phyloP scores from a whole-genome alignment of 2,329 filamentous ascomycete genomes.

The Phaeoacremonium minimum region DNA sequence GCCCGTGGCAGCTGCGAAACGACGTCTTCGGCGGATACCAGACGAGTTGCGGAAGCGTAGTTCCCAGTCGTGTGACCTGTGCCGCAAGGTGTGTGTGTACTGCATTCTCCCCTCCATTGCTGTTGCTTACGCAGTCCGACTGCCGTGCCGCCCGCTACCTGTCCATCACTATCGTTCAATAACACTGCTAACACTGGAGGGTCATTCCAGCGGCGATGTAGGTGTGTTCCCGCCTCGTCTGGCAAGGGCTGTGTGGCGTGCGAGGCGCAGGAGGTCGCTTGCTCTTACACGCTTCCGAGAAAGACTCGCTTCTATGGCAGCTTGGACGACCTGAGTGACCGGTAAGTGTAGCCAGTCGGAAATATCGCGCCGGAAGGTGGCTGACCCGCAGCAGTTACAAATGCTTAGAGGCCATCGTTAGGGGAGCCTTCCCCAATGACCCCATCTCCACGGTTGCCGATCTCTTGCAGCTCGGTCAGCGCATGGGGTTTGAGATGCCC shows the following conservation, averaged over 20 bases:
- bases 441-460: slow-evolving; percentile 19
- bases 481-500: slow-evolving; percentile 27
- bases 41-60: slow-evolving; percentile 27
- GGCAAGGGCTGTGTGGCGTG: slow-evolving; percentile 26
- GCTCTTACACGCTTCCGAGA: slow-evolving; percentile 25
- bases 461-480: slow-evolving; percentile 21
- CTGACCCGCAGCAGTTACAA: slow-evolving; percentile 18
- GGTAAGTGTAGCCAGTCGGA: slow-evolving; percentile 15
- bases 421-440: slow-evolving; percentile 25
- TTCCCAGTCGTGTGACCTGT: slow-evolving; percentile 29
- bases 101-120: background rate
- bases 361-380: no score
- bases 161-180: slow-evolving; percentile 1
- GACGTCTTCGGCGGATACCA: slow-evolving; percentile 25
- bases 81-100: slow-evolving; percentile 21
- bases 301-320: slow-evolving; percentile 32
- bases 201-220: slow-evolving; percentile 23
- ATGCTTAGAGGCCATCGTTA: slow-evolving; percentile 30
- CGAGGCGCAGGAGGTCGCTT: slow-evolving; percentile 23
- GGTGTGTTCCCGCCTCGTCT: slow-evolving; percentile 23
- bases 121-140: background rate
- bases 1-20: slow-evolving; percentile 11
- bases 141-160: no score
- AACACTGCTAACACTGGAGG: slow-evolving; percentile 3
- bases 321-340: slow-evolving; percentile 28